phyloP scores from a whole-genome alignment of 2,329 filamentous ascomycete species.

The Aspergillus piperis region DNA sequence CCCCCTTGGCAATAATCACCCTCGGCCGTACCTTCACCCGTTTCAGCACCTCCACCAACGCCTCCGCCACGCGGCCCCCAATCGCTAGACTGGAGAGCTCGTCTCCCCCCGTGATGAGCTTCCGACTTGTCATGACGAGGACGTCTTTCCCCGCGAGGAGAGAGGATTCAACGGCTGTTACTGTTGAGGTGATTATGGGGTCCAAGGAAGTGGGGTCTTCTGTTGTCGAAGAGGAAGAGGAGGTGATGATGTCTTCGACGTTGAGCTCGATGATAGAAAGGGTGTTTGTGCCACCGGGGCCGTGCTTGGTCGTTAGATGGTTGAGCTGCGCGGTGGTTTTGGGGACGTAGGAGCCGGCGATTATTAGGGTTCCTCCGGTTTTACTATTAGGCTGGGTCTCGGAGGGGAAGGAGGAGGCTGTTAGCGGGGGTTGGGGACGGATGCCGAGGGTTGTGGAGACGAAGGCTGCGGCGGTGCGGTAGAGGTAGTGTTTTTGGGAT shows the following conservation, averaged over 20 bases:
- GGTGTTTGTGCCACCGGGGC: constrained; percentile 31
- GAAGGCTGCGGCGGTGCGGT: constrained; percentile 51
- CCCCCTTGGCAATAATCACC: constrained; percentile 62
- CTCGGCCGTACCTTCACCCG: constrained; percentile 52
- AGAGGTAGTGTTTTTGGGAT: constrained; percentile 45
- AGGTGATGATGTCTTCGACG: constrained; percentile 49
- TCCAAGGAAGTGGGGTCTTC: too few species aligned
- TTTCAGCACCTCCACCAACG: constrained; percentile 54
- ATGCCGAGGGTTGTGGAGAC: constrained; percentile 57
- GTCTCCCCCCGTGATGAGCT: constrained; percentile 53
- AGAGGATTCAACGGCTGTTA: constrained; percentile 37
- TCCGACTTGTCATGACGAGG: constrained; percentile 61
- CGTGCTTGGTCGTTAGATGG: constrained; percentile 42
- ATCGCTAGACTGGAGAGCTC: constrained; percentile 57
- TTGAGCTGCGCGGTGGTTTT: constrained; percentile 61
- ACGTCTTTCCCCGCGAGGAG: constrained; percentile 54
- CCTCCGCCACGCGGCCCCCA: constrained; percentile 53
- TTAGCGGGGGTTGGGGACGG: constrained; percentile 53
- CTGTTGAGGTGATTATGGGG: constrained; percentile 19
- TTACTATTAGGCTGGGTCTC: constrained; percentile 18
- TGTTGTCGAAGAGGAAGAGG: too few species aligned
- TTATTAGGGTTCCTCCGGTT: constrained; percentile 56
- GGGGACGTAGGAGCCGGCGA: constrained; percentile 61
- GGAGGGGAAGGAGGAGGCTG: constrained; percentile 43
- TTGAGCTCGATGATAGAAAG: constrained; percentile 52